phyloP scores from a whole-genome alignment of 371 early-diverging fungal genomes.

The Mucor irregularis region DNA sequence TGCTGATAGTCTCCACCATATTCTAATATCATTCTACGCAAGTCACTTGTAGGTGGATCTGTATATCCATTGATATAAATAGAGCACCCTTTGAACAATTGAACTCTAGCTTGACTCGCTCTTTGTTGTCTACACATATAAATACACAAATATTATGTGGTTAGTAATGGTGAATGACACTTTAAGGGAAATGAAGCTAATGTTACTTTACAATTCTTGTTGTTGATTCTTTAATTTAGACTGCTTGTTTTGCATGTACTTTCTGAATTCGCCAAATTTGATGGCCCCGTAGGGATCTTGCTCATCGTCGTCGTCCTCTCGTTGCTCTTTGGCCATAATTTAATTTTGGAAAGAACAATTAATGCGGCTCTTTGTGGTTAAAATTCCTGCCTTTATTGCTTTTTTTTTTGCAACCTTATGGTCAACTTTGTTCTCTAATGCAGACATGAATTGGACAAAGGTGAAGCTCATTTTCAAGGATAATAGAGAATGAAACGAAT shows the following conservation, averaged over 20 bases:
- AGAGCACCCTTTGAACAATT: conserved; percentile 58
- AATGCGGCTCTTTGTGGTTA: too few relatives aligned
- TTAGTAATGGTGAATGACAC: background rate
- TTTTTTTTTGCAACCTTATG: too few relatives aligned
- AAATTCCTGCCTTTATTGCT: too few relatives aligned
- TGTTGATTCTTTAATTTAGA: conserved; percentile 65
- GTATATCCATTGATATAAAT: conserved; percentile 76
- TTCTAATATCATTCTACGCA: conserved; percentile 56
- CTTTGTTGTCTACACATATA: conserved; percentile 16
- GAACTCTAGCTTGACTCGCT: conserved; percentile 30
- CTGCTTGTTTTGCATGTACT: conserved; percentile 65
- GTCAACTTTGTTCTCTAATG: too few relatives aligned
- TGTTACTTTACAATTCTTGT: conserved; percentile 39
- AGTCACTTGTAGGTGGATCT: conserved; percentile 56
- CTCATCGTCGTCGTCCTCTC: background rate
- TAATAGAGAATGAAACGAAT: too few relatives aligned
- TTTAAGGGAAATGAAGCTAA: too few relatives aligned
- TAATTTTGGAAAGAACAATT: too few relatives aligned
- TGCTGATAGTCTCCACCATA: conserved; percentile 66
- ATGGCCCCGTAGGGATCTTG: conserved; percentile 55
- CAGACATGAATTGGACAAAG: too few relatives aligned
- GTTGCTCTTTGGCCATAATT: too few relatives aligned
- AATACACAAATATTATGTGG: background rate
- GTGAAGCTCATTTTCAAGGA: too few relatives aligned
- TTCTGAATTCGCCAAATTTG: conserved; percentile 60